phyloP scores from a whole-genome alignment of 2,329 filamentous ascomycete genomes.

The Coccinonectria pachysandricola region DNA sequence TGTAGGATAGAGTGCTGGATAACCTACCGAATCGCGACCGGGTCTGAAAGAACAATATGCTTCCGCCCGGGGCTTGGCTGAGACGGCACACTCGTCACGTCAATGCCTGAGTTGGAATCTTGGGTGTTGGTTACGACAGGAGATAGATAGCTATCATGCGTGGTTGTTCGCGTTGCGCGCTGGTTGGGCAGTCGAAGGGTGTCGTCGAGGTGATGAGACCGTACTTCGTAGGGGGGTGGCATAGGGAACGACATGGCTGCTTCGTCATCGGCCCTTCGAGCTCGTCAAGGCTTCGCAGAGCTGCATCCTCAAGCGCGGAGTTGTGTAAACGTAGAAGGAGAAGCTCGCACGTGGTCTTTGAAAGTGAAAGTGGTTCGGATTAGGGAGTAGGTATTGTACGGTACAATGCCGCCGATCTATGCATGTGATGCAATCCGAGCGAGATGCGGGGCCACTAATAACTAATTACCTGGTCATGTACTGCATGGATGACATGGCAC shows the following conservation, averaged over 20 bases:
- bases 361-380: too few relatives aligned
- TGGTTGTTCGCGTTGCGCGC: conserved; percentile 13
- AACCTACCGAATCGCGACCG: conserved; percentile 43
- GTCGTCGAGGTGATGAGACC: conserved; percentile 19
- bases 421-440: too few relatives aligned
- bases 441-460: too few relatives aligned
- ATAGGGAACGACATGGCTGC: conserved; percentile 31
- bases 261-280: conserved; percentile 18
- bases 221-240: conserved; percentile 21
- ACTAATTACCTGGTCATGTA: too few relatives aligned
- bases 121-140: conserved; percentile 9
- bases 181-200: conserved; percentile 11
- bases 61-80: conserved; percentile 22
- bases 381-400: too few relatives aligned
- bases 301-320: conserved; percentile 17
- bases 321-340: too few relatives aligned
- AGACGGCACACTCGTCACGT: conserved; percentile 5
- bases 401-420: too few relatives aligned
- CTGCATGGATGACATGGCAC: too few relatives aligned
- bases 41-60: conserved; percentile 47
- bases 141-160: conserved; percentile 11
- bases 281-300: conserved; percentile 9
- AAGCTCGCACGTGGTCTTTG: too few relatives aligned
- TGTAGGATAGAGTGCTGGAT: background rate
- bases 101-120: conserved; percentile 7